These are phyloP conservation scores for Gossypium arboreum DNA, from an alignment of 345 rosid genomes.

Conservation along the genomic window DNA sequence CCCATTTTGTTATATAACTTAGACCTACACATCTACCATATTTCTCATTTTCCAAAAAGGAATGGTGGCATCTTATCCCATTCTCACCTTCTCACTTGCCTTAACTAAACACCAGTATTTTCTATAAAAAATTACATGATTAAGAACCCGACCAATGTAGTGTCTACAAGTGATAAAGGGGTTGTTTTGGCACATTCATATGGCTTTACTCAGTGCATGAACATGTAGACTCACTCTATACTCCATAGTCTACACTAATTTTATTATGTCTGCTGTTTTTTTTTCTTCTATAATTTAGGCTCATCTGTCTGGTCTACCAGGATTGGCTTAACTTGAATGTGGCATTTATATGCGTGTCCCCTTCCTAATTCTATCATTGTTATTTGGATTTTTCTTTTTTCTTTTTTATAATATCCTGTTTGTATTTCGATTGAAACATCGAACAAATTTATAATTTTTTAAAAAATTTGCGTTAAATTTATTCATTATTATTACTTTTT, in stretches of 20 bases:
- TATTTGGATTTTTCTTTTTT: too few relatives aligned
- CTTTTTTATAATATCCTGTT: too few relatives aligned
- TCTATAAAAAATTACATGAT: not conserved
- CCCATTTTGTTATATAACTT: not conserved
- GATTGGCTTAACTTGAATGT: not conserved
- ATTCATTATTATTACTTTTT: not conserved
- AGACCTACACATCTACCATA: not conserved
- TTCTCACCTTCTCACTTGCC: not conserved
- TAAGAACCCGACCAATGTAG: not conserved
- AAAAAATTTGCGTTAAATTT: too few relatives aligned
- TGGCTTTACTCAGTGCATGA: conserved; percentile 12
- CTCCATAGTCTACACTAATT: not conserved
- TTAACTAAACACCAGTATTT: not conserved
- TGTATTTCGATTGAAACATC: too few relatives aligned
- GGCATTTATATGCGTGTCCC: not conserved
- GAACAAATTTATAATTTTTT: too few relatives aligned
- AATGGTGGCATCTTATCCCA: conserved; percentile 2
- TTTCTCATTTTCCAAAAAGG: not conserved
- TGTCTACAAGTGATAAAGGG: not conserved
- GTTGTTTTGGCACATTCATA: conserved; percentile 13
- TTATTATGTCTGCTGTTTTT: not conserved
- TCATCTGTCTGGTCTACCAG: not conserved
- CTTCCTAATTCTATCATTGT: not conserved
- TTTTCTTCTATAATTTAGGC: not conserved
- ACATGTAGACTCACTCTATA: conserved; percentile 5